Percentiles rank a stretch among this genome's conserved stretches.
phyloP scores from a whole-genome alignment of 768 basidiomycete genomes.

The Galerina sulciceps region DNA sequence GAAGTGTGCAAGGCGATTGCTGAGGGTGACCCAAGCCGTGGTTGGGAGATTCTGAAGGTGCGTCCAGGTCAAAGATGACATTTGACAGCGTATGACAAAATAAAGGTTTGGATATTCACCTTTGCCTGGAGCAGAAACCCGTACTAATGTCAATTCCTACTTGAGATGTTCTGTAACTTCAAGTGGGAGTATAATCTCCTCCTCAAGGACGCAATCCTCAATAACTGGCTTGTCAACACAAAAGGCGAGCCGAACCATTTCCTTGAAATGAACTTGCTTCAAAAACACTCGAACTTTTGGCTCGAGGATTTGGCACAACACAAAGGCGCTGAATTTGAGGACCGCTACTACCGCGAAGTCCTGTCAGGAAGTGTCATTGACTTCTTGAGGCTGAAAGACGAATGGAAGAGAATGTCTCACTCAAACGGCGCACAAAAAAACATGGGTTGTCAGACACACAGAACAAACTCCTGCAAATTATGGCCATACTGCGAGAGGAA shows the following conservation, averaged over 20 bases:
- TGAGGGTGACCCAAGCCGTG: not conserved
- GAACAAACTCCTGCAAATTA: constrained; percentile 11
- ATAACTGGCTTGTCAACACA: constrained; percentile 34
- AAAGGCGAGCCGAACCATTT: constrained; percentile 23
- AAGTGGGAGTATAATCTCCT: constrained; percentile 22
- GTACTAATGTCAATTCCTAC: constrained; percentile 27
- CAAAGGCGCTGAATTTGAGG: constrained; percentile 26
- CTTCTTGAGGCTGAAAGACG: constrained; percentile 22
- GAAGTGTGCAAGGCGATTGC: not conserved
- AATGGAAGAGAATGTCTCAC: constrained; percentile 20
- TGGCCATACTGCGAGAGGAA: constrained; percentile 3
- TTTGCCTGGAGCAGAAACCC: constrained; percentile 29
- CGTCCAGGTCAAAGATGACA: not conserved
- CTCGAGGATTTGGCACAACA: constrained; percentile 26
- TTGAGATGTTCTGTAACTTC: constrained; percentile 30
- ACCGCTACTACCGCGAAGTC: constrained; percentile 18
- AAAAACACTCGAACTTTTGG: constrained; percentile 34
- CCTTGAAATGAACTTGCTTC: constrained; percentile 33
- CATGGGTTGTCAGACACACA: constrained; percentile 9
- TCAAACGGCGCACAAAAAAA: constrained; percentile 18
- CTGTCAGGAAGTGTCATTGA: constrained; percentile 20
- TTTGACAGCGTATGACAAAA: not conserved
- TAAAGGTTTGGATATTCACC: constrained; percentile 27
- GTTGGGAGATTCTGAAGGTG: not conserved
- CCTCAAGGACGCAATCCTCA: constrained; percentile 23